phyloP scores from a whole-genome alignment of 2,329 filamentous ascomycete genomes.

The Cercospora sojina region DNA sequence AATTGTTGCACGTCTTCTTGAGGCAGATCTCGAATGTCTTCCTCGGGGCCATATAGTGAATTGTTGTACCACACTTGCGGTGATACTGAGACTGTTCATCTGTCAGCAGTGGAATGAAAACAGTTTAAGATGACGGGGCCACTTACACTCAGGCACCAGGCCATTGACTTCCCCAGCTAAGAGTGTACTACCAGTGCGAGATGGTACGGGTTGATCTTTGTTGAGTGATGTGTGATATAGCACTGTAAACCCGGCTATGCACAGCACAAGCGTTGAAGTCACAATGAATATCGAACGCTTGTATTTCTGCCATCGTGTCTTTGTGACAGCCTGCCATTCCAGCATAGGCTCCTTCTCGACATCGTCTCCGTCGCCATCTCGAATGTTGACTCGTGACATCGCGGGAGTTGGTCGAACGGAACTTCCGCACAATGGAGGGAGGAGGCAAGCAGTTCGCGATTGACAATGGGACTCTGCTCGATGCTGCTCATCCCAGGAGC shows the following conservation, averaged over 20 bases:
- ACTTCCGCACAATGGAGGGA: not conserved
- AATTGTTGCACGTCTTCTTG: conserved; percentile 4
- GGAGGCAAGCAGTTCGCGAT: not conserved
- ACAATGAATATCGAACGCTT: not conserved
- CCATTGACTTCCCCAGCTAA: conserved; percentile 14
- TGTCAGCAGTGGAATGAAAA: not conserved
- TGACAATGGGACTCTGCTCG: not conserved
- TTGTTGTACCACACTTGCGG: conserved; percentile 13
- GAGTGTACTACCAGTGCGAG: conserved; percentile 3
- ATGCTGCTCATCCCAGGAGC: not conserved
- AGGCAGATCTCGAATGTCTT: conserved; percentile 3
- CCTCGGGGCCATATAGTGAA: conserved; percentile 7
- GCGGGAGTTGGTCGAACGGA: not conserved
- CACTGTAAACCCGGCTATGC: not conserved
- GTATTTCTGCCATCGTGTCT: not conserved
- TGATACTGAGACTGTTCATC: not conserved
- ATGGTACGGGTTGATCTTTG: not conserved
- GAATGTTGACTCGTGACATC: not conserved
- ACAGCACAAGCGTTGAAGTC: not conserved
- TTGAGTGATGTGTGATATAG: not conserved
- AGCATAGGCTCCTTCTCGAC: conserved; percentile 11
- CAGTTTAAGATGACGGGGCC: not conserved
- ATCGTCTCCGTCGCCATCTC: not conserved
- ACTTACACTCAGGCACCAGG: conserved; percentile 12
- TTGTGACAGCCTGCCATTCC: not conserved